Evolutionary conservation across 1,284 basidiomycete genomes (phyloP).

Genomic region (Naganishia liquefaciens): DNA sequence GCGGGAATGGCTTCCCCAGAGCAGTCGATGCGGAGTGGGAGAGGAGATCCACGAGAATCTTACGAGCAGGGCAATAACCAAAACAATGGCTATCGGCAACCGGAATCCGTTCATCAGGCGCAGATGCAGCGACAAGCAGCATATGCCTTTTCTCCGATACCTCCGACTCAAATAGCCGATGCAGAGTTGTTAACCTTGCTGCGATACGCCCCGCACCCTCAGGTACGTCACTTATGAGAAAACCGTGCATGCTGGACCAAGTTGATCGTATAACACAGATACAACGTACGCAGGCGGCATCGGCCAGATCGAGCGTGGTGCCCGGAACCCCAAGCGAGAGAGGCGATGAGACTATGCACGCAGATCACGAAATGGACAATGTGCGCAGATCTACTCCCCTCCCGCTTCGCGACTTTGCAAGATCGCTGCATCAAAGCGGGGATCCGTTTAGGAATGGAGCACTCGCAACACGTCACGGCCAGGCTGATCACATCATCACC

Average conservation of each 20-base stretch:
- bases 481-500: background rate
- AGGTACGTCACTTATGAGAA: background rate
- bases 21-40: conserved; percentile 7
- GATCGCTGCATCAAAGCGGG: no score
- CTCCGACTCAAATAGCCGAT: background rate
- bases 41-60: background rate
- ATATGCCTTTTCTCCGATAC: background rate
- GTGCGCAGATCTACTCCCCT: background rate
- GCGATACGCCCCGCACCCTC: background rate
- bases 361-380: conserved; percentile 4
- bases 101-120: background rate
- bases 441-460: no score
- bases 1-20: conserved; percentile 20
- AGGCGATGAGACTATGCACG: background rate
- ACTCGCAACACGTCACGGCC: no score
- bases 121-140: background rate
- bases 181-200: background rate
- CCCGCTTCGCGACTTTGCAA: no score
- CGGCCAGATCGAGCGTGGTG: conserved; percentile 10
- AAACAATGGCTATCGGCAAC: background rate
- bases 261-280: background rate
- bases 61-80: background rate
- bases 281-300: background rate
- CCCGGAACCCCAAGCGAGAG: conserved; percentile 19
- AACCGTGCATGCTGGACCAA: background rate